phyloP scores from a whole-genome alignment of 805 yeast species.

The Blastobotrys muscicola region DNA sequence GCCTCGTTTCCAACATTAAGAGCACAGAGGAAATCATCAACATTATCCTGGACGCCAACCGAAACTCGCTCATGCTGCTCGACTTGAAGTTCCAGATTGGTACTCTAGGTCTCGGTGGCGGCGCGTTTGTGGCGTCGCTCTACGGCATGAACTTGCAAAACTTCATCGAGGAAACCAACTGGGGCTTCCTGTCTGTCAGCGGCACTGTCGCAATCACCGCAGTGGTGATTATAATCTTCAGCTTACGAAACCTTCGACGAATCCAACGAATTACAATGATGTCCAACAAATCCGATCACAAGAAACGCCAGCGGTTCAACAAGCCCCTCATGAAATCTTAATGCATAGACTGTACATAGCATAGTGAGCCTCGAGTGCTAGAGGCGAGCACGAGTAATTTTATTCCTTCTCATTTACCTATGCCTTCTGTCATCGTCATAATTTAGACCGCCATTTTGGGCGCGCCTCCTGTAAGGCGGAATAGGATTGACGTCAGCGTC shows the following conservation, averaged over 20 bases:
- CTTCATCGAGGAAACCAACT: slow-evolving; percentile 72
- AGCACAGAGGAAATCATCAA: slow-evolving; percentile 94
- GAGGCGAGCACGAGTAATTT: too few relatives aligned
- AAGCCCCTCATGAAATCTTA: not conserved
- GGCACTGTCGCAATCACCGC: slow-evolving; percentile 37
- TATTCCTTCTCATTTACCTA: not conserved
- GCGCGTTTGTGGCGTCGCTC: slow-evolving; percentile 71
- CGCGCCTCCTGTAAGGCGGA: slow-evolving; percentile 9
- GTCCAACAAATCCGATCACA: slow-evolving; percentile 5
- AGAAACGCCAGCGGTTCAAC: not conserved
- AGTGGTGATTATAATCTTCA: slow-evolving; percentile 39
- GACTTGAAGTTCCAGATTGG: slow-evolving; percentile 80
- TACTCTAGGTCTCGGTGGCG: slow-evolving; percentile 69
- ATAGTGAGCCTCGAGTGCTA: too few relatives aligned
- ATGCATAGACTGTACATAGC: not conserved
- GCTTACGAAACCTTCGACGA: slow-evolving; percentile 49
- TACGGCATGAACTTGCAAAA: slow-evolving; percentile 96
- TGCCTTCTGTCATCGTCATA: slow-evolving; percentile 2
- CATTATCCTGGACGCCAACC: slow-evolving; percentile 83
- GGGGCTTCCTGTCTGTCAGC: slow-evolving; percentile 53
- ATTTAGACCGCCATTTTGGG: slow-evolving; percentile 1
- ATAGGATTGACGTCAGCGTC: not conserved
- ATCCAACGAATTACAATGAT: slow-evolving; percentile 66
- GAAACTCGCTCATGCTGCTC: slow-evolving; percentile 85
- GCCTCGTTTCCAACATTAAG: slow-evolving; percentile 66